Base-by-base conservation (phyloP, 2,329 filamentous ascomycete genomes). In the Paecilomyces formosus region DNA sequence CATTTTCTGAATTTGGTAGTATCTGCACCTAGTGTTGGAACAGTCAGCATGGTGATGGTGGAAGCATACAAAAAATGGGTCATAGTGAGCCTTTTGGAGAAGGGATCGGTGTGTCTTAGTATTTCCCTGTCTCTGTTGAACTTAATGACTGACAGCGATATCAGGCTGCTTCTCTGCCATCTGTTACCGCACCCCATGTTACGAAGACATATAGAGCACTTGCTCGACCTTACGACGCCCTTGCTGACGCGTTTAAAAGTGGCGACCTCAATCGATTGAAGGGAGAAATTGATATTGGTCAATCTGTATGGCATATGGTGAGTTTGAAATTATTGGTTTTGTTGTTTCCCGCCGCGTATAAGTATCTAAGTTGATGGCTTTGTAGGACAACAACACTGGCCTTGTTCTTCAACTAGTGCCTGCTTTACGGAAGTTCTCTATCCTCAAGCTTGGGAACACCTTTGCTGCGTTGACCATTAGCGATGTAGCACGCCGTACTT, bases 31-130 rank as follows among this genome's bases (percentile, higher is more conserved):
- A 79, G 81, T 0, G 80, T 78, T 55, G 86, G 86, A 21, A 78
- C 80, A 31, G 81, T 84, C 35, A 93, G 88, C 72, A 87, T 86
- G 70, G 81, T 95, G 55, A 94, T 94, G 88, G 80, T 89, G 3
- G 91, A 96, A 64, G 90, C 90, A 5, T 93, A 96, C 79, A 95
- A 93, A 76, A 95, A 93, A 74, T 97, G 91, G 89, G 71, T 95
- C 8, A 77, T 99, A 15, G 82, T 92, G 9, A 85, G 86, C 56
- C 80, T 97, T 57, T 77, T 99, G 18, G 79, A 84, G 6, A 78
- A 86, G 56, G 92, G 92, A 63, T 83, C 79, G 66, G 78, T 83
- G 65, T 72, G 76, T 65, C 58, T 51, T 12, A 49, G 49, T 18
- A 21, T 49, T 21, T 54, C 49, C 22, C 31, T n/a, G 3, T 51